Evolutionary conservation across 2,329 filamentous ascomycete species (phyloP), one percentile per base, ranked within the genome.

Genomic region (Diaporthe longicolla): DNA sequence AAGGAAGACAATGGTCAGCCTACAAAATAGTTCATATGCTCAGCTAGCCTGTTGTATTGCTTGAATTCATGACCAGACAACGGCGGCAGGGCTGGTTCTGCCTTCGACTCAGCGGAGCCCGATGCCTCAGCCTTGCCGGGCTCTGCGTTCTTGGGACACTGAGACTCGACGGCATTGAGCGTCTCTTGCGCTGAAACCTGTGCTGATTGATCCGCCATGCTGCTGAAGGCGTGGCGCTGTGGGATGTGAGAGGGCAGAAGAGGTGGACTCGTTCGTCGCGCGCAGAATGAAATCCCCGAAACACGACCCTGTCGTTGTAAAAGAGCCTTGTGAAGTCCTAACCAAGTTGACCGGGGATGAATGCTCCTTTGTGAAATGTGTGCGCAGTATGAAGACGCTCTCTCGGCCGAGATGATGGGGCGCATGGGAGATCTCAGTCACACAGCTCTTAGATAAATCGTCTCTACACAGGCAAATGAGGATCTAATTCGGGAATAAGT

Each of bases 1-100:
- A n/a, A 29, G 9, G 48, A 9, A 75, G 79, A 75, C 26, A 37
- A 71, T 50, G 24, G n/a, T 65, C 6, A 13, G 83, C 88, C 79
- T 85, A 93, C 91, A 83, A 92, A 95, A 76, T 89, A 85, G 58
- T 95, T 89, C 94, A 95, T 95, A 76, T 89, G 88, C 73, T 93
- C 93, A 0, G 93, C 92, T 79, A 95, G 84, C n/a, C 87, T 87
- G 83, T 95, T 95, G 82, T 93, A 95, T 52, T 87, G 83, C 66
- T 86, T 87, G 79, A 94, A 95, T 73, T 96, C 93, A 72, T 87
- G 85, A 1, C 90, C 82, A 0, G 90, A 91, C 40, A 96, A 86
- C 32, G 92, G 90, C 0, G 93, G 91, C 1, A 93, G 82, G 19
- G 66, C 69, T 37, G 74, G 74, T 32, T 76, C 75, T 43, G 75